Base-by-base conservation (phyloP, 371 early-diverging fungal genomes). In the Mucor piriformis region DNA sequence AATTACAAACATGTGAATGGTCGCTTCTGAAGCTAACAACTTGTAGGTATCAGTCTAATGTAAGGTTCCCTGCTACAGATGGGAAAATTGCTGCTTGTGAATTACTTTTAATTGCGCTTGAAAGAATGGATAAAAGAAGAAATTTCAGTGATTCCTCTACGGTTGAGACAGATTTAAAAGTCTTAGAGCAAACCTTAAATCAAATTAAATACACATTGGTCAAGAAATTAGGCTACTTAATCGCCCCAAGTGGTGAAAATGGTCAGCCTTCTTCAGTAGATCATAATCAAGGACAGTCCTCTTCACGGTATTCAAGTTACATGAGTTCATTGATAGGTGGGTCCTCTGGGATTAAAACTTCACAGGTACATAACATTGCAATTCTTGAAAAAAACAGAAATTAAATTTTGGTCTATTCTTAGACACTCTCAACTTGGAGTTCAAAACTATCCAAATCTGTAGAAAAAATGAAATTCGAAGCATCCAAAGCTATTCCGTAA, bases 371-470 rank as follows among this genome's bases (percentile, higher is more conserved):
- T n/a, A 35, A 34, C 6, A 37, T 21, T 25, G n/a, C 16, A 48
- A 24, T 23, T 44, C 11, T 21, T 12, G 10, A 47, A 3, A 3
- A 24, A 18, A 35, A 5, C 18, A 5, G 27, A 34, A 32, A 13
- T 8, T 20, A 6, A 12, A 33, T 23, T 34, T 16, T 8, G 34
- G 18, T 18, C 37, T 48, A n/a, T 11, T 5, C 6, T 20, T 27
- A 67, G 59, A 38, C 63, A 7, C 33, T 69, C 18, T 59, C 61
- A 23, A 21, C 67, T 50, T 75, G 75, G 75, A 59, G 72, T 24
- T 66, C 59, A 40, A 66, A 63, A 43, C 33, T 75, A 7, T 61
- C 72, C 16, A 72, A 70, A 57, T 74, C 70, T 32, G 66, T 74
- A 6, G 69, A 70, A 40, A 61, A 63, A 54, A 75, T 71, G 59